phyloP scores from a whole-genome alignment of 1,139 yeast genomes.

The Suhomyces choctaworum region DNA sequence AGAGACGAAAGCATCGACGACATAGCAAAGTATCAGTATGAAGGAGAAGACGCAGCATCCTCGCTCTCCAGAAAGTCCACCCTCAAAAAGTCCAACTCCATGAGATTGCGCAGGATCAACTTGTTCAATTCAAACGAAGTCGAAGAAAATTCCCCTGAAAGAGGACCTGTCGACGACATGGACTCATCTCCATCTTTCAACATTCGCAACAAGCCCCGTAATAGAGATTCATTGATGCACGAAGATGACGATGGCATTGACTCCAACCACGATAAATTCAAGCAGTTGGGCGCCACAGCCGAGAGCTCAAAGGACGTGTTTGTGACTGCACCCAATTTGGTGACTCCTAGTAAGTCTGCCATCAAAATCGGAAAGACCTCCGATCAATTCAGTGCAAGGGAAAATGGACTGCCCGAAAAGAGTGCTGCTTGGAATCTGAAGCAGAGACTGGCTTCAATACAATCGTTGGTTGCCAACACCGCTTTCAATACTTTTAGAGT shows the following conservation, averaged over 20 bases:
- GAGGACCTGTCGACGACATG: constrained; percentile 2
- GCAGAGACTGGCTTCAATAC: constrained; percentile 17
- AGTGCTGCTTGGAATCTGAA: constrained; percentile 9
- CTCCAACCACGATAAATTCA: constrained; percentile 20
- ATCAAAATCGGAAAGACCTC: constrained; percentile 3
- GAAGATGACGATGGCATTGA: constrained; percentile 20
- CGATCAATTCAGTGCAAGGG: constrained; percentile 15
- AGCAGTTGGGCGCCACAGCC: constrained; percentile 24
- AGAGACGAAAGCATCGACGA: constrained; percentile 28
- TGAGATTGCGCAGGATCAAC: constrained; percentile 45
- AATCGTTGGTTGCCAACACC: constrained; percentile 41
- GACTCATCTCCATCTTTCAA: constrained; percentile 22
- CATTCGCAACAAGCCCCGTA: constrained; percentile 11
- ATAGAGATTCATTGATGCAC: constrained; percentile 22
- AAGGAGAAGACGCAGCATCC: constrained; percentile 21
- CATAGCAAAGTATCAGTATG: constrained; percentile 27
- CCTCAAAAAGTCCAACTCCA: constrained; percentile 41
- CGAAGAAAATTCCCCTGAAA: constrained; percentile 5
- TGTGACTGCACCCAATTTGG: constrained; percentile 43
- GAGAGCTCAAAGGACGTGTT: constrained; percentile 35
- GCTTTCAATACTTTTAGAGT: constrained; percentile 44
- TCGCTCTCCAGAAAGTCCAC: constrained; percentile 43
- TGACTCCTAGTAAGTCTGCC: constrained; percentile 7
- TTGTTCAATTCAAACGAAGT: constrained; percentile 25
- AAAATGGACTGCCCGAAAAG: constrained; percentile 23